phyloP scores from a whole-genome alignment of 2,329 filamentous ascomycete species.

The Westerdykella ornata region DNA sequence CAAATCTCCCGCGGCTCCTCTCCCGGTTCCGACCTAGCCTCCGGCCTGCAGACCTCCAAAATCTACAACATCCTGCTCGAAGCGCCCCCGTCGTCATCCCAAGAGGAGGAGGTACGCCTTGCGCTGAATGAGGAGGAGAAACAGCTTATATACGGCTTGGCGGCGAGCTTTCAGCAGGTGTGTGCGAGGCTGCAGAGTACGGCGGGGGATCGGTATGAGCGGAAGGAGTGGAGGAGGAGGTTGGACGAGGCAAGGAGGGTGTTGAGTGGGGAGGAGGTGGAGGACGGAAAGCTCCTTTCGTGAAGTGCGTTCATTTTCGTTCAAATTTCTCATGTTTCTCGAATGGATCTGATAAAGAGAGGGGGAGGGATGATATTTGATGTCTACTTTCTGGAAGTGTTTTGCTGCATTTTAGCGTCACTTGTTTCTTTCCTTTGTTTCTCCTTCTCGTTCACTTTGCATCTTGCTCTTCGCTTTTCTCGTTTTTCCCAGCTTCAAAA shows the following conservation, averaged over 20 bases:
- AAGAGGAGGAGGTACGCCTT: conserved; percentile 22
- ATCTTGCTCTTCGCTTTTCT: conserved; percentile 2
- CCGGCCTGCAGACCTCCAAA: conserved; percentile 35
- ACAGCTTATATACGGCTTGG: conserved; percentile 45
- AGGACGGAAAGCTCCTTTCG: conserved; percentile 3
- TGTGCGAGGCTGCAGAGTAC: conserved; percentile 46
- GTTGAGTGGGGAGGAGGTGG: conserved; percentile 57
- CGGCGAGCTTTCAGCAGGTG: conserved; percentile 51
- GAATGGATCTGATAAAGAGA: neutral
- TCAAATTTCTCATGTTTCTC: conserved; percentile 1
- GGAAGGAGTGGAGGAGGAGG: conserved; percentile 59
- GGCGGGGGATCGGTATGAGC: conserved; percentile 49
- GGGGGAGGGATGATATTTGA: conserved; percentile 14
- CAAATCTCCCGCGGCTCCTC: conserved; percentile 23
- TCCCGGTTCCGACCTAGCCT: conserved; percentile 26
- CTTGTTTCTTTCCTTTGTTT: conserved; percentile 3
- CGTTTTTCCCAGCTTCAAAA: conserved; percentile 1
- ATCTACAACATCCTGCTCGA: conserved; percentile 40
- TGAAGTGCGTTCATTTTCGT: neutral
- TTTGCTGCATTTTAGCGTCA: conserved; percentile 21
- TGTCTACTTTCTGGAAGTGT: conserved; percentile 16
- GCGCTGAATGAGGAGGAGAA: conserved; percentile 50
- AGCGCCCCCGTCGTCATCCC: conserved; percentile 12
- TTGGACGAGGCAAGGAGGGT: conserved; percentile 68
- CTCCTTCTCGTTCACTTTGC: neutral